A percentile compares a stretch with the other conserved stretches of the same genome.
Evolutionary conservation across 1,139 yeast genomes (phyloP).

Genomic region (Kluyveromyces sp.): DNA sequence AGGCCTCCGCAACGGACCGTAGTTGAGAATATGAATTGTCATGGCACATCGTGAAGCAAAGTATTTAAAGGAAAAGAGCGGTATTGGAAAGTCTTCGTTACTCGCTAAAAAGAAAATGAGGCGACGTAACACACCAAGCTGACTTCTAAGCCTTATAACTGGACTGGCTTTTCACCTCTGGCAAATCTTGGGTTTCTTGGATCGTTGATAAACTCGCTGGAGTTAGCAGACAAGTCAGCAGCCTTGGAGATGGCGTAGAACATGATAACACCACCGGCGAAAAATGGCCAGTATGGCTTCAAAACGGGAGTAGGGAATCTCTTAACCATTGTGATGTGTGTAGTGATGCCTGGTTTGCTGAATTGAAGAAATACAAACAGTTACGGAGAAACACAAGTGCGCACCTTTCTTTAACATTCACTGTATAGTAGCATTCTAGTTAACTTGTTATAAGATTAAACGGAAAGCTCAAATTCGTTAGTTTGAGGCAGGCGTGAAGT

Average conservation of each 20-base stretch:
- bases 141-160: slow-evolving; percentile 20
- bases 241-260: slow-evolving; percentile 52
- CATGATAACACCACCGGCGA: slow-evolving; percentile 53
- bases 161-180: slow-evolving; percentile 45
- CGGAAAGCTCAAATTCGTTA: no score
- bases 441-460: no score
- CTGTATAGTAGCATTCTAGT: no score
- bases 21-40: background rate
- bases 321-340: slow-evolving; percentile 28
- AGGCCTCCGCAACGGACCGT: background rate
- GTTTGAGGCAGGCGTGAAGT: no score
- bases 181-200: slow-evolving; percentile 72
- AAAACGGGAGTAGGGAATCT: slow-evolving; percentile 45
- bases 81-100: no score
- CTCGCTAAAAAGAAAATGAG: background rate
- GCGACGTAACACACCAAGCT: background rate
- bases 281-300: slow-evolving; percentile 65
- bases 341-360: no score
- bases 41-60: slow-evolving; percentile 7
- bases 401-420: no score
- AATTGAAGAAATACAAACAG: no score
- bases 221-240: slow-evolving; percentile 47
- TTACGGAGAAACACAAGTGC: no score
- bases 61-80: no score
- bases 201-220: slow-evolving; percentile 63